These are phyloP conservation scores for Cladosporium sp. DNA, from an alignment of 2,329 filamentous ascomycete species.

Conservation along the genomic window DNA sequence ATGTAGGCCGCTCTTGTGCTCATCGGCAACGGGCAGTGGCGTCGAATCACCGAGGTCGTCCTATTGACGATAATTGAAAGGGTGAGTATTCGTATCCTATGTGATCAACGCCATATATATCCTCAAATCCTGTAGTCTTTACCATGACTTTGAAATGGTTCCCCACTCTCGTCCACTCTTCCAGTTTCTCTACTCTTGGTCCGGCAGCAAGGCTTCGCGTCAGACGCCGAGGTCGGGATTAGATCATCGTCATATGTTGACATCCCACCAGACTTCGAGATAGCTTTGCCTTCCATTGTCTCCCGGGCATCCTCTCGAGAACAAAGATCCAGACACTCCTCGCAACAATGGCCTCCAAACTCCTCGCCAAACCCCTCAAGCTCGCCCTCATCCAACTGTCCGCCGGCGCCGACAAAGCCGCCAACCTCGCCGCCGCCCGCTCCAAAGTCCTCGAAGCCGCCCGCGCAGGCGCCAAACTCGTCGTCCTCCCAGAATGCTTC, in stretches of 20 bases:
- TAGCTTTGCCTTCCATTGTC: not conserved
- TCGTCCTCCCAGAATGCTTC: constrained; percentile 97
- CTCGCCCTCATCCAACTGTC: constrained; percentile 80
- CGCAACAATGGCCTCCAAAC: constrained; percentile 46
- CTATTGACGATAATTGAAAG: not conserved
- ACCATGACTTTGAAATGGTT: not conserved
- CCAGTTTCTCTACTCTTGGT: not conserved
- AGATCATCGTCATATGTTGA: constrained; percentile 15
- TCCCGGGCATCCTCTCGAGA: no score
- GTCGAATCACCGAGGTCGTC: not conserved
- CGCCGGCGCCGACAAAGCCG: constrained; percentile 71
- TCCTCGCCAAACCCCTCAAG: constrained; percentile 76
- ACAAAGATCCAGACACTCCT: not conserved
- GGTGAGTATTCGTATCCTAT: not conserved
- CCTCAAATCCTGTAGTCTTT: not conserved
- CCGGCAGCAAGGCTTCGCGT: not conserved
- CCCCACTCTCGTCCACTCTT: constrained; percentile 3
- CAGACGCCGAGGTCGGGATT: constrained; percentile 14
- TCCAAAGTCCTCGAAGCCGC: constrained; percentile 82
- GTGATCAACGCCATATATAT: not conserved
- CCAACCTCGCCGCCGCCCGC: constrained; percentile 79
- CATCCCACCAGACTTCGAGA: not conserved
- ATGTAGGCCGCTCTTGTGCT: not conserved
- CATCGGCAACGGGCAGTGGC: not conserved
- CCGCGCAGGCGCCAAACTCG: constrained; percentile 71